Percentiles rank a stretch among this genome's conserved stretches.
These are phyloP conservation scores for California macrophylla DNA, from an alignment of 441 rosid genomes.

Conservation along the genomic window DNA sequence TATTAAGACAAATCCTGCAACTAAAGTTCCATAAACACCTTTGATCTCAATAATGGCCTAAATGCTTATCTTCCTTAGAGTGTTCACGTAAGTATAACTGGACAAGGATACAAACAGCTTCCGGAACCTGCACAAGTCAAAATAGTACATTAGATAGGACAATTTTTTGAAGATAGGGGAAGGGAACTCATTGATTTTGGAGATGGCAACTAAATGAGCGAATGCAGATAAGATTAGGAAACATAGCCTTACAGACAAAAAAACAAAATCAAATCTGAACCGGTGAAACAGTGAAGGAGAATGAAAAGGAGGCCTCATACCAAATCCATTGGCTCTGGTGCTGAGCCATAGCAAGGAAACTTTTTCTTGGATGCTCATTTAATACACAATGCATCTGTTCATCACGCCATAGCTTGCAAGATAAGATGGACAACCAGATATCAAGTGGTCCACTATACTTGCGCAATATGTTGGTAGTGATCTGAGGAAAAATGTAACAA, in stretches of 20 bases:
- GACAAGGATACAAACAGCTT: conserved; percentile 73
- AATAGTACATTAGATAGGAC: not conserved
- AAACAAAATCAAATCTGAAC: not conserved
- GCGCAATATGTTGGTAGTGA: conserved; percentile 54
- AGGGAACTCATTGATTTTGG: not conserved
- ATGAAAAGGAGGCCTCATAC: conserved; percentile 28
- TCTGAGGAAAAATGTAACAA: conserved; percentile 26
- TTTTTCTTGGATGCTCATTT: conserved; percentile 47
- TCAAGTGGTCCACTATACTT: conserved; percentile 72
- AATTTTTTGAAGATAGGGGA: not conserved
- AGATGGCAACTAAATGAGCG: not conserved
- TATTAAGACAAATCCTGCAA: too few relatives aligned
- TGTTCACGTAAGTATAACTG: conserved; percentile 55
- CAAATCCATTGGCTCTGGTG: conserved; percentile 83
- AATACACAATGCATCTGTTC: conserved; percentile 27
- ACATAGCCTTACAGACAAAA: too few relatives aligned
- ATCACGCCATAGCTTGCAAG: conserved; percentile 14
- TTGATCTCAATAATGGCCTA: not conserved
- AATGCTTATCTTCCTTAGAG: conserved; percentile 34
- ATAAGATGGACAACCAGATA: conserved; percentile 49
- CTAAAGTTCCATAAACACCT: too few relatives aligned
- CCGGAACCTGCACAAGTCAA: conserved; percentile 47
- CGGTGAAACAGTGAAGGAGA: not conserved
- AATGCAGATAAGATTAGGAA: too few relatives aligned
- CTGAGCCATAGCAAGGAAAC: conserved; percentile 59